Evolutionary conservation across 345 rosid species (phyloP).

Genomic region (Populus davidiana): DNA sequence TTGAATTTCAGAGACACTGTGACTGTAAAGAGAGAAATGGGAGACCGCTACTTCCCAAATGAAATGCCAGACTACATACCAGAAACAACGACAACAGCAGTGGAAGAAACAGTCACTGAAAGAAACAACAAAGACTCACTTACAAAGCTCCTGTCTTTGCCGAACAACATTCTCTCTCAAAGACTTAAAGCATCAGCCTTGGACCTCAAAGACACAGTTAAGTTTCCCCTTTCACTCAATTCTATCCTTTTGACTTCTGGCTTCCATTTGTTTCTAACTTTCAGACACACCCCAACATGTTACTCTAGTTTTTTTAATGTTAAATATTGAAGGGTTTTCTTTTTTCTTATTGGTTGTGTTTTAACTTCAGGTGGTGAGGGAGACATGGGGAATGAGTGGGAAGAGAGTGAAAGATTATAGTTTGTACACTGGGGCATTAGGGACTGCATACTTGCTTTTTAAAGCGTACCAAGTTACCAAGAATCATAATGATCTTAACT

Average conservation of each 20-base stretch:
- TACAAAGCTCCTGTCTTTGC: slow-evolving; percentile 38
- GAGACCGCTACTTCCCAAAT: slow-evolving; percentile 28
- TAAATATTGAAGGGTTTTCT: too few relatives aligned
- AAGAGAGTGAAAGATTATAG: slow-evolving; percentile 49
- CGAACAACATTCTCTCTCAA: slow-evolving; percentile 34
- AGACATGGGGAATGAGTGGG: slow-evolving; percentile 51
- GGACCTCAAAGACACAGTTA: slow-evolving; percentile 40
- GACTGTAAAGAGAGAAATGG: slow-evolving; percentile 8
- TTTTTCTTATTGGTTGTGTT: too few relatives aligned
- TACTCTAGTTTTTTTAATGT: too few relatives aligned
- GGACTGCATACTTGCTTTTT: slow-evolving; percentile 61
- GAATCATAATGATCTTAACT: slow-evolving; percentile 46
- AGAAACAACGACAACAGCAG: background rate
- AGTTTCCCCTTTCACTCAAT: background rate
- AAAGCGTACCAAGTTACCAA: slow-evolving; percentile 48
- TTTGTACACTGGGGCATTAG: slow-evolving; percentile 56
- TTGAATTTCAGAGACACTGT: background rate
- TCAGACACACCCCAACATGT: too few relatives aligned
- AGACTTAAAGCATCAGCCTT: slow-evolving; percentile 40
- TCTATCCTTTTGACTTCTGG: background rate
- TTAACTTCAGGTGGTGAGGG: slow-evolving; percentile 46
- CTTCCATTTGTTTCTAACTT: background rate
- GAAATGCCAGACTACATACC: slow-evolving; percentile 14
- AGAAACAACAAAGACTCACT: slow-evolving; percentile 1
- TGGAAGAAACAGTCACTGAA: background rate